Evolutionary conservation across 306 rosid species (phyloP), one percentile per base, ranked within the genome.

Genomic region (Quercus glauca): DNA sequence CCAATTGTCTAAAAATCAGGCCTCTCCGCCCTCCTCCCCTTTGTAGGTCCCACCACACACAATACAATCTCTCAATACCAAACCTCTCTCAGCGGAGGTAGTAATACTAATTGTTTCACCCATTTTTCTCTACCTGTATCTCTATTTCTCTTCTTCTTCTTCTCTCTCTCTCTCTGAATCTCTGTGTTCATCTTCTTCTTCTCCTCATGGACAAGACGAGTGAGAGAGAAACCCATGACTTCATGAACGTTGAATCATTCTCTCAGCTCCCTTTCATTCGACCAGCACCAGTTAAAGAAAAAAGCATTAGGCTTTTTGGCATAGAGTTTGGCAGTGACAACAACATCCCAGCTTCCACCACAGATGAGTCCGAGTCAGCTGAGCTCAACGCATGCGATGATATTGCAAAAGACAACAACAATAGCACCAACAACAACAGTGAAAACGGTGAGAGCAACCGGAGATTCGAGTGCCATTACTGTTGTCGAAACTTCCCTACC

Each of bases 191-290:
- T 53, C 58, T 33, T 29, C 59, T 19, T 7, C 68, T 13, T 13
- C 55, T 20, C 68, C 29, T 5, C 15, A 94, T 94, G 97, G 98
- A 94, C 82, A 92, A 91, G 78, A 57, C 71, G 31, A 9, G 60
- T 18, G 92, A 93, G 51, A 89, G 92, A 79, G 97, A 94, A 78
- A 90, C 94, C 20, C 97, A 85, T 58, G 97, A 94, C 84, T 92
- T 94, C 92, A 92, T 94, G 97, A 94, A 92, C 77, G 97, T 94
- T 1, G 93, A 94, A 29, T 88, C 98, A 18, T 94, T 94, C 89
- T 92, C 98, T 64, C 98, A 94, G 81, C 97, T 94, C 3, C 98
- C 98, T 37, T 94, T 94, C 81, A 94, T 94, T 79, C 97, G 97
- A 6, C 97, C 98, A 0, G 85, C 97, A 0, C 89, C 90, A 0